Percentiles rank a stretch among this genome's conserved stretches.
These are phyloP conservation scores for Actinomortierella wolfii DNA, from an alignment of 371 early-diverging fungal genomes.

Conservation along the genomic window DNA sequence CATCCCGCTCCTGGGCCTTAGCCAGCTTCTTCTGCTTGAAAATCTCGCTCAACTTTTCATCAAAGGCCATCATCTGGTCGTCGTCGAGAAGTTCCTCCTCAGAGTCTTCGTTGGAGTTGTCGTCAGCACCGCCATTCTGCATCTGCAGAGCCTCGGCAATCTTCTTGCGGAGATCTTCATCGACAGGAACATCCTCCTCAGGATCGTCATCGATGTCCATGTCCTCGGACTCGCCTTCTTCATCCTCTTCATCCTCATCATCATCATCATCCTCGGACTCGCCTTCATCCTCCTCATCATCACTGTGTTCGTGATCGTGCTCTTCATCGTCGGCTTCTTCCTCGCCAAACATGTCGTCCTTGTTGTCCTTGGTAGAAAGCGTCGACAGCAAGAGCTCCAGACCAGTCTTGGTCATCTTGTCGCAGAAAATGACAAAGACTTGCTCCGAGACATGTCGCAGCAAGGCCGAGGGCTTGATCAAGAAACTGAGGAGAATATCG, in stretches of 20 bases:
- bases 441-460: slow-evolving; percentile 78
- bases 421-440: slow-evolving; percentile 85
- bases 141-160: slow-evolving; percentile 66
- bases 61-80: slow-evolving; percentile 92
- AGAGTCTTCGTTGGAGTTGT: slow-evolving; percentile 45
- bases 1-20: slow-evolving; percentile 66
- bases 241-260: slow-evolving; percentile 34
- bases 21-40: slow-evolving; percentile 82
- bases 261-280: slow-evolving; percentile 16
- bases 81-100: slow-evolving; percentile 76
- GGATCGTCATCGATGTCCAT: slow-evolving; percentile 33
- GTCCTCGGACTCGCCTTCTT: slow-evolving; percentile 45
- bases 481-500: slow-evolving; percentile 87
- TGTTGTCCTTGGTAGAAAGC: slow-evolving; percentile 55
- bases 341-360: slow-evolving; percentile 58
- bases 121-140: slow-evolving; percentile 36
- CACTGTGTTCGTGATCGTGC: slow-evolving; percentile 50
- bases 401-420: slow-evolving; percentile 72
- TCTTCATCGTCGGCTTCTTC: slow-evolving; percentile 62
- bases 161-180: slow-evolving; percentile 73
- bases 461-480: slow-evolving; percentile 82
- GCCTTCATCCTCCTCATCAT: slow-evolving; percentile 42
- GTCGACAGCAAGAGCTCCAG: slow-evolving; percentile 77
- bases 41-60: slow-evolving; percentile 88
- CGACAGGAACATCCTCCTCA: slow-evolving; percentile 48